phyloP scores from a whole-genome alignment of 768 basidiomycete species.

The Serendipita sp. region DNA sequence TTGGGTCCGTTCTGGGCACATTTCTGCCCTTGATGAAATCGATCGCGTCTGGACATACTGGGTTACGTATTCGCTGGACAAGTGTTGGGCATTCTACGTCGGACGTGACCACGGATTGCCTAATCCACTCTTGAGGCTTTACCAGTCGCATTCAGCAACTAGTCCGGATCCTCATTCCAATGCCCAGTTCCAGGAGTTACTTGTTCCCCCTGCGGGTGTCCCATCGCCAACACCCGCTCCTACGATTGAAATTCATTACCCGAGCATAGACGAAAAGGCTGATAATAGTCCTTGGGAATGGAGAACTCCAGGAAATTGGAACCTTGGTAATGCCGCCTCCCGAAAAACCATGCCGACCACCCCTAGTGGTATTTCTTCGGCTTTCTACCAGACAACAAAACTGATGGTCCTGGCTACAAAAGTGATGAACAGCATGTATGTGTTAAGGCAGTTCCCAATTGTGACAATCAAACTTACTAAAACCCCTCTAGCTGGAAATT shows the following conservation, averaged over 20 bases:
- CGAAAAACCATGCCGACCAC: not conserved
- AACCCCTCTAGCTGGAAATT: not conserved
- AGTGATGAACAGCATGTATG: not conserved
- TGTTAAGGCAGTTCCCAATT: not conserved
- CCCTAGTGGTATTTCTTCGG: not conserved
- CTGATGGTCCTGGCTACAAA: conserved; percentile 1
- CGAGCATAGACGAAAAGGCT: not conserved
- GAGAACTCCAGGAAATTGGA: not conserved
- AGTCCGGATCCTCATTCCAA: not conserved
- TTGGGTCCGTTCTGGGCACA: conserved; percentile 37
- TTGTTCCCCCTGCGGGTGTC: not conserved
- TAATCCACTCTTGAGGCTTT: not conserved
- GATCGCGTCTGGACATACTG: conserved; percentile 47
- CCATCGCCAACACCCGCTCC: not conserved
- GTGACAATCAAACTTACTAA: not conserved
- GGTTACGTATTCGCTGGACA: conserved; percentile 43
- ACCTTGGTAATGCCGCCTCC: no score
- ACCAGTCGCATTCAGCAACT: not conserved
- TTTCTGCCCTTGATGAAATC: conserved; percentile 34
- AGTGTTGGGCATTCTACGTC: conserved; percentile 52
- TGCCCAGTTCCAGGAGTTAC: not conserved
- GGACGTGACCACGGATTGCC: conserved; percentile 28
- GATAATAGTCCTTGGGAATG: conserved; percentile 1
- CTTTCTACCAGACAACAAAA: not conserved
- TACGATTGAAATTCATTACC: not conserved